Evolutionary conservation across 768 basidiomycete species (phyloP).

Genomic region (Boletus barrowsii): DNA sequence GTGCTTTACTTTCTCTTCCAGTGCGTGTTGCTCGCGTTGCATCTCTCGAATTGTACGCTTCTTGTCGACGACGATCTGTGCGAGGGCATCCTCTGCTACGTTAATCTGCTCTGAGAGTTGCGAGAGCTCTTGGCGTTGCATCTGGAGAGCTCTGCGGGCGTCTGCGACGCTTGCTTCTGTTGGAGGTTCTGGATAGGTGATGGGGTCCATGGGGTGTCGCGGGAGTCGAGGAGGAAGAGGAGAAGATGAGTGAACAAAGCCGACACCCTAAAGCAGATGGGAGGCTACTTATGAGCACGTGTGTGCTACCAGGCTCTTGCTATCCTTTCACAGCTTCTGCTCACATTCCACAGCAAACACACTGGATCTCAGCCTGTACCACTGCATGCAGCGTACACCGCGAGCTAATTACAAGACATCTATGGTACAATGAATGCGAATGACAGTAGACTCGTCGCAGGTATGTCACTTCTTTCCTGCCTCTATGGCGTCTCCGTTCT

Average conservation of each 20-base stretch:
- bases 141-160: constrained; percentile 47
- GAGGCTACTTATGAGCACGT: constrained; percentile 25
- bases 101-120: constrained; percentile 47
- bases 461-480: constrained; percentile 66
- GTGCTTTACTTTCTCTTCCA: constrained; percentile 48
- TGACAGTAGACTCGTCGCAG: not conserved
- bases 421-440: constrained; percentile 24
- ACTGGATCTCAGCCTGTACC: not conserved
- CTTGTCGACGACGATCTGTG: constrained; percentile 55
- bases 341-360: constrained; percentile 11
- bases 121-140: constrained; percentile 23
- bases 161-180: constrained; percentile 50
- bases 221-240: constrained; percentile 10
- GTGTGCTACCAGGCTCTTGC: constrained; percentile 1
- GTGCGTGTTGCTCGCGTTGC: constrained; percentile 41
- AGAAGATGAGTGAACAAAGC: constrained; percentile 7
- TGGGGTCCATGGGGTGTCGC: constrained; percentile 28
- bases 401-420: constrained; percentile 24
- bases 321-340: constrained; percentile 6
- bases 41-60: constrained; percentile 53
- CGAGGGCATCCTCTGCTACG: constrained; percentile 52
- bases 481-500: constrained; percentile 87
- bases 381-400: not conserved
- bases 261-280: constrained; percentile 17
- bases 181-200: constrained; percentile 53